phyloP scores from a whole-genome alignment of 371 early-diverging fungal species.

The Mortierella sp. region DNA sequence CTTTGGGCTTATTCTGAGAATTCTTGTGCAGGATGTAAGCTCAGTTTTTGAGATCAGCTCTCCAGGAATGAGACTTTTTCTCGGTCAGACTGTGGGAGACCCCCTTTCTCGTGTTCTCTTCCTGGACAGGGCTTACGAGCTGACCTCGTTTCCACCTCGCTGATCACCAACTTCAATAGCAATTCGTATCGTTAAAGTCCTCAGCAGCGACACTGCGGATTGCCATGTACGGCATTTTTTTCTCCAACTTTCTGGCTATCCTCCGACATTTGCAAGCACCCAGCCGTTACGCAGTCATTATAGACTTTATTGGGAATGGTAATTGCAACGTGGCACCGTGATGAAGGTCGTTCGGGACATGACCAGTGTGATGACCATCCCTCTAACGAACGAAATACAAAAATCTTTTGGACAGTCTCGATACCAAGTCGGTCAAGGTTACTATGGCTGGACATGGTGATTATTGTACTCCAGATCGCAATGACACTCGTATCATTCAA shows the following conservation, averaged over 20 bases:
- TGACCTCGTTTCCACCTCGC: no score
- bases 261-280: constrained; percentile 34
- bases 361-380: not conserved
- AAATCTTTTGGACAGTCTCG: no score
- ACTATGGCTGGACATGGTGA: constrained; percentile 26
- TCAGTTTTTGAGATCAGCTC: not conserved
- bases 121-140: no score
- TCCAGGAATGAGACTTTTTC: not conserved
- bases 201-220: constrained; percentile 36
- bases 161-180: no score
- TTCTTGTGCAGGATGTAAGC: constrained; percentile 43
- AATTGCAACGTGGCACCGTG: not conserved
- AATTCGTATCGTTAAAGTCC: constrained; percentile 39
- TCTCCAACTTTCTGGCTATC: constrained; percentile 11
- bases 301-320: constrained; percentile 53
- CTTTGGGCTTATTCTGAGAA: constrained; percentile 24
- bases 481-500: constrained; percentile 23
- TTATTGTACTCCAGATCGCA: constrained; percentile 24
- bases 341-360: not conserved
- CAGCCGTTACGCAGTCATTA: constrained; percentile 31
- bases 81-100: not conserved
- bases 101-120: no score
- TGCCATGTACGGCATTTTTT: constrained; percentile 28
- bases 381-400: no score
- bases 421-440: constrained; percentile 28